A percentile compares a stretch with the other conserved stretches of the same genome.
phyloP scores from a whole-genome alignment of 2,329 filamentous ascomycete genomes.

The Alternaria gansuensis region DNA sequence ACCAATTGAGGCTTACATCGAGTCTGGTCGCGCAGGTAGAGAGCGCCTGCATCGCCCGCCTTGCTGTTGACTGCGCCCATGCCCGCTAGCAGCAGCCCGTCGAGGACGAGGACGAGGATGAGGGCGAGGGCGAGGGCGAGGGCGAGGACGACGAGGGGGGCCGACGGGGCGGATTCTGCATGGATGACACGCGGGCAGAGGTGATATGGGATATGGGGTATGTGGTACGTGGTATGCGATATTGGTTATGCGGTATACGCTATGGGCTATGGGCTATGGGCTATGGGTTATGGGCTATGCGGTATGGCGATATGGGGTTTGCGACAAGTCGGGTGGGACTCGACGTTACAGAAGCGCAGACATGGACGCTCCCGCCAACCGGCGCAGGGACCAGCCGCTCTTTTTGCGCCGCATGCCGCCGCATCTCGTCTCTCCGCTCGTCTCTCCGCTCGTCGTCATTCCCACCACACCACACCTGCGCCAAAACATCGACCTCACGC shows the following conservation, averaged over 20 bases:
- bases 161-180: not conserved
- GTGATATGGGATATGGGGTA: constrained; percentile 1
- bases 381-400: too few relatives aligned
- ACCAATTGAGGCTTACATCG: constrained; percentile 69
- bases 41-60: constrained; percentile 75
- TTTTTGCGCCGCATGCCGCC: too few relatives aligned
- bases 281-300: not conserved
- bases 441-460: too few relatives aligned
- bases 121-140: not conserved
- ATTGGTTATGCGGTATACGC: not conserved
- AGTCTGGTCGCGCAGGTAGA: constrained; percentile 91
- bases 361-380: not conserved
- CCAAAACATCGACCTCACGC: too few relatives aligned
- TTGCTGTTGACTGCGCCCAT: constrained; percentile 96
- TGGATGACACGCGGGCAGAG: not conserved
- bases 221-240: not conserved
- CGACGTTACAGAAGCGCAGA: not conserved
- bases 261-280: not conserved
- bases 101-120: not conserved
- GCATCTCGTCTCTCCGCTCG: too few relatives aligned
- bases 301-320: not conserved
- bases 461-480: too few relatives aligned
- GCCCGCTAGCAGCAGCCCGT: constrained; percentile 33
- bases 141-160: not conserved
- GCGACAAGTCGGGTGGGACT: not conserved